Conservation (phyloP, 805 yeast genomes). For the Barnettozyma pratensis region DNA sequence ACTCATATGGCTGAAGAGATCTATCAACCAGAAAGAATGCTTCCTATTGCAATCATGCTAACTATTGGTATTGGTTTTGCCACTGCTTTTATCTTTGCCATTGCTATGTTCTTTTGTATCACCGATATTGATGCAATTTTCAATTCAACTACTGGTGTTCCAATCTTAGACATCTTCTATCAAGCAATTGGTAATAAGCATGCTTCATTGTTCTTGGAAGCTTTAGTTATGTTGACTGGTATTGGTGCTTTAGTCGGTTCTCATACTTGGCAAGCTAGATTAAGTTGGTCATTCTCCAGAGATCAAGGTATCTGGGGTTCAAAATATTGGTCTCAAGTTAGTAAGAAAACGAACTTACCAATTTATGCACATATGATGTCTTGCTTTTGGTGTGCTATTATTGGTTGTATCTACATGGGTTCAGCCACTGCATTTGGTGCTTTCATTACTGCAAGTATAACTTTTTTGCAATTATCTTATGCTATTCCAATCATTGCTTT, state of each 20-base stretch:
- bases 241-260: slow-evolving; percentile 52
- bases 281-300: slow-evolving; percentile 63
- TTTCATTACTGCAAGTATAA: slow-evolving; percentile 52
- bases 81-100: slow-evolving; percentile 46
- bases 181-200: slow-evolving; percentile 48
- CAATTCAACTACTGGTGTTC: slow-evolving; percentile 48
- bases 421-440: slow-evolving; percentile 66
- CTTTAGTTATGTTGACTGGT: slow-evolving; percentile 47
- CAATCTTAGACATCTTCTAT: slow-evolving; percentile 55
- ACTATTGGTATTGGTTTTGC: slow-evolving; percentile 59
- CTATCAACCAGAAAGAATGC: slow-evolving; percentile 42
- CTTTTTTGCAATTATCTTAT: slow-evolving; percentile 52
- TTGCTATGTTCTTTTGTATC: slow-evolving; percentile 54
- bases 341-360: slow-evolving; percentile 45
- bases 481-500: slow-evolving; percentile 46
- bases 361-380: slow-evolving; percentile 54
- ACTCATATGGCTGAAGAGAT: slow-evolving; percentile 71
- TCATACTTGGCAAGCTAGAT: slow-evolving; percentile 63
- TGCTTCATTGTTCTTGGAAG: slow-evolving; percentile 48
- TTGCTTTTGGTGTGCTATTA: slow-evolving; percentile 42
- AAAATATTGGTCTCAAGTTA: slow-evolving; percentile 43
- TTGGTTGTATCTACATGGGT: slow-evolving; percentile 58
- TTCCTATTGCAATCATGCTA: slow-evolving; percentile 55
- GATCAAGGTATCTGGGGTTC: slow-evolving; percentile 57
- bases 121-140: slow-evolving; percentile 44